phyloP scores from a whole-genome alignment of 2,329 filamentous ascomycete species.

The Endoconidiophora laricicola region DNA sequence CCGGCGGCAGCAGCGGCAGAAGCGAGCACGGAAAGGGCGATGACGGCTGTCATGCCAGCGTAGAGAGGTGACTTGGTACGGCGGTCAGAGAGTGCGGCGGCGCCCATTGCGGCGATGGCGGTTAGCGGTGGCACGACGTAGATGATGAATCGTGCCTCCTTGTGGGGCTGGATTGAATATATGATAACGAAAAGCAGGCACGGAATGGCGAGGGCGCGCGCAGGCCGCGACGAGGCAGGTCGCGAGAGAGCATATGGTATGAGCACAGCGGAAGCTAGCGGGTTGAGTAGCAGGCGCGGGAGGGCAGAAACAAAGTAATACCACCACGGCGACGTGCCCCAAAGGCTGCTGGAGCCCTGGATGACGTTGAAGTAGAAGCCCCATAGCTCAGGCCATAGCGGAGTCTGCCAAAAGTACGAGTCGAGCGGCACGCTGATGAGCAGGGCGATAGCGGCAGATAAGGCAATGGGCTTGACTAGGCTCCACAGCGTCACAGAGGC shows the following conservation, averaged over 20 bases:
- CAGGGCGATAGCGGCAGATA: conserved; percentile 51
- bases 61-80: conserved; percentile 44
- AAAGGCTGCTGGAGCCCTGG: conserved; percentile 63
- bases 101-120: conserved; percentile 56
- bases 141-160: conserved; percentile 89
- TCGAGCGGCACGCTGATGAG: conserved; percentile 58
- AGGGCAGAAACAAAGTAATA: conserved; percentile 74
- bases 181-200: conserved; percentile 55
- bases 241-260: conserved; percentile 34
- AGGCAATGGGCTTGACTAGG: conserved; percentile 49
- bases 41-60: conserved; percentile 31
- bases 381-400: conserved; percentile 76
- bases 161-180: conserved; percentile 85
- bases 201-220: conserved; percentile 42
- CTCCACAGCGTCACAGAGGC: conserved; percentile 32
- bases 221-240: conserved; percentile 27
- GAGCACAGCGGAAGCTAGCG: conserved; percentile 42
- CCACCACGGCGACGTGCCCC: conserved; percentile 74
- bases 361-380: conserved; percentile 88
- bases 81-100: conserved; percentile 51
- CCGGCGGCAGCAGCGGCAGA: conserved; percentile 44
- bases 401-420: conserved; percentile 83
- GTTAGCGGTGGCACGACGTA: conserved; percentile 74
- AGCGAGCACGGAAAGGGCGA: conserved; percentile 42
- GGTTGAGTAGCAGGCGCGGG: conserved; percentile 72